phyloP scores from a whole-genome alignment of 768 basidiomycete genomes.

The Brasilioporus rufonigricans region DNA sequence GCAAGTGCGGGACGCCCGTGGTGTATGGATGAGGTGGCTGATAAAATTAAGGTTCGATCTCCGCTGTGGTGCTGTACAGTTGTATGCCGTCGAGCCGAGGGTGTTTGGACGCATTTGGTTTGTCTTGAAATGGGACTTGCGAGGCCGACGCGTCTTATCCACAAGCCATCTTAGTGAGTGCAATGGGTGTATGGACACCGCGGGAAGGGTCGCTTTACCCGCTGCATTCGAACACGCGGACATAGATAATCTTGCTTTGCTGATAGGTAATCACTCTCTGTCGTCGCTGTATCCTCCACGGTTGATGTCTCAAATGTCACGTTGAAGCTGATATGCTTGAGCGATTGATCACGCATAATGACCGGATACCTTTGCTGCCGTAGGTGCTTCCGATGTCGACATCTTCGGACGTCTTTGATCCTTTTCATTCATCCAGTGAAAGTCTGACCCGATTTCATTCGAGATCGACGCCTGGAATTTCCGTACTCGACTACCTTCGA shows the following conservation, averaged over 20 bases:
- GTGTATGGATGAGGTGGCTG: constrained; percentile 19
- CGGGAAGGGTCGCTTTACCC: constrained; percentile 77
- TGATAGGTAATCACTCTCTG: constrained; percentile 67
- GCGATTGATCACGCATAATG: constrained; percentile 93
- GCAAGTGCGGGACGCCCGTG: constrained; percentile 1
- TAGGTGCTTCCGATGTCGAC: constrained; percentile 39
- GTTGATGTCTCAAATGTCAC: constrained; percentile 18
- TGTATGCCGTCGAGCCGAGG: constrained; percentile 20
- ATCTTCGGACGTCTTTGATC: constrained; percentile 20
- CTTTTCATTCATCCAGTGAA: constrained; percentile 49
- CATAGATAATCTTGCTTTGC: constrained; percentile 78
- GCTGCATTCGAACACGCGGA: constrained; percentile 80
- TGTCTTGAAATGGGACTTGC: not conserved
- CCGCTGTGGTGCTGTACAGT: constrained; percentile 61
- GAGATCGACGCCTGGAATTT: constrained; percentile 83
- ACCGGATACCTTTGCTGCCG: constrained; percentile 88
- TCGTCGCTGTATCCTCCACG: constrained; percentile 17
- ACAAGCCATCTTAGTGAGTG: constrained; percentile 39
- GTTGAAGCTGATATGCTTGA: constrained; percentile 90
- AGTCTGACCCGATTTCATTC: constrained; percentile 96
- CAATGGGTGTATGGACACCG: constrained; percentile 79
- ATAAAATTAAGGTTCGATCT: constrained; percentile 50
- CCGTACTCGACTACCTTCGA: constrained; percentile 87
- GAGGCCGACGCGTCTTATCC: constrained; percentile 7
- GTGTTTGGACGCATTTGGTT: constrained; percentile 40